Conservation (phyloP, 768 basidiomycete species). For the Trametes punicea region DNA sequence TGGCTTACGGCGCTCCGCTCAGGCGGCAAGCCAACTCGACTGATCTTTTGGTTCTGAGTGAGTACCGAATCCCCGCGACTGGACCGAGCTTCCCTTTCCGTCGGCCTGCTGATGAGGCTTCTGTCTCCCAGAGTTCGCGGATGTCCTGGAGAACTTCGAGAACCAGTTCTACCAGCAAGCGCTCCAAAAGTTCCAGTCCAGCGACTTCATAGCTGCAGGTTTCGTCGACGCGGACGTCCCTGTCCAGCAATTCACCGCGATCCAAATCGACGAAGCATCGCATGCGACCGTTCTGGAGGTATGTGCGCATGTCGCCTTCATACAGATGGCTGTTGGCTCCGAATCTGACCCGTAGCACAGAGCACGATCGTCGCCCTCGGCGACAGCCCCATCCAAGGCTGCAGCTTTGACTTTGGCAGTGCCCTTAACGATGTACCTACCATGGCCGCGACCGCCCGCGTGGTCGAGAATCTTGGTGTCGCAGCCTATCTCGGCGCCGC, state of each 20-base stretch:
- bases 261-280: conserved; percentile 58
- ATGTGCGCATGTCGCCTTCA: conserved; percentile 8
- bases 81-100: too few species aligned
- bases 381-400: conserved; percentile 48
- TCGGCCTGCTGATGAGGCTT: background rate
- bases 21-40: conserved; percentile 35
- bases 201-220: conserved; percentile 65
- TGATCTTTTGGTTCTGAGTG: conserved; percentile 60
- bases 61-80: conserved; percentile 27
- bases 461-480: conserved; percentile 76
- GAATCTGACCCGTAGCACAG: conserved; percentile 26
- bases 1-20: conserved; percentile 24
- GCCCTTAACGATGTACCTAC: conserved; percentile 62
- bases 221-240: conserved; percentile 53
- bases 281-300: conserved; percentile 59
- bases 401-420: conserved; percentile 65
- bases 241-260: conserved; percentile 57
- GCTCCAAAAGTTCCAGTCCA: conserved; percentile 56
- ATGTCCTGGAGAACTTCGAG: conserved; percentile 74
- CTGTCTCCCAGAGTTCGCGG: conserved; percentile 57
- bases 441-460: conserved; percentile 69
- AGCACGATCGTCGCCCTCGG: conserved; percentile 53
- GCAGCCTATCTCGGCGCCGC: conserved; percentile 75
- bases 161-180: conserved; percentile 65
- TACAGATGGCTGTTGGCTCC: background rate